phyloP scores from a whole-genome alignment of 306 rosid genomes.

The Prunus kanzakura region DNA sequence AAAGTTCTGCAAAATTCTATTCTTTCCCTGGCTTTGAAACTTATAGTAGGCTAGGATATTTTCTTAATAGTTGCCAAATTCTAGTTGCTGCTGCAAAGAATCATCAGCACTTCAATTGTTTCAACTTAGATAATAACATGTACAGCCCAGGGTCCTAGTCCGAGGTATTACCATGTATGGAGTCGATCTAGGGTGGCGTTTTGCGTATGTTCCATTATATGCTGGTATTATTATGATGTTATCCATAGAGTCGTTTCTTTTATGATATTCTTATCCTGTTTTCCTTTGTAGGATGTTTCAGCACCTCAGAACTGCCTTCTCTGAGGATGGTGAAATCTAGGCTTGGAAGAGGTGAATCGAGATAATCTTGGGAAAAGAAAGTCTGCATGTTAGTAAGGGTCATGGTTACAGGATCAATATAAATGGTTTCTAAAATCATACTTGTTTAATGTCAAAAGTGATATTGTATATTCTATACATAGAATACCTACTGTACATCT shows the following conservation, averaged over 20 bases:
- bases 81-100: too few relatives aligned
- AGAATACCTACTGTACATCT: neutral
- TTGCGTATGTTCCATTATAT: neutral
- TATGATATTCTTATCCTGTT: neutral
- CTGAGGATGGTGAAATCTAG: neutral
- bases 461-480: neutral
- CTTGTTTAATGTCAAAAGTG: neutral
- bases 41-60: too few relatives aligned
- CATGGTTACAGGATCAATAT: neutral
- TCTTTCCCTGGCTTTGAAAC: too few relatives aligned
- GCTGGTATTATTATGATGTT: neutral
- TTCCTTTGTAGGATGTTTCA: slow-evolving; percentile 1
- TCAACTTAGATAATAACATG: neutral
- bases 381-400: neutral
- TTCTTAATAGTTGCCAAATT: too few relatives aligned
- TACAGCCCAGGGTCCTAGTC: neutral
- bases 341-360: neutral
- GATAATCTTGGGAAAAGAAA: neutral
- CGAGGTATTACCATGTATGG: neutral
- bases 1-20: neutral
- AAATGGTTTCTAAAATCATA: neutral
- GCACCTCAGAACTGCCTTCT: neutral
- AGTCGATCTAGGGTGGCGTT: neutral
- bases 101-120: too few relatives aligned
- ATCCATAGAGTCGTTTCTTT: too few relatives aligned